Evolutionary conservation across 2,329 filamentous ascomycete genomes (phyloP).

Genomic region (Aspergillus felis): DNA sequence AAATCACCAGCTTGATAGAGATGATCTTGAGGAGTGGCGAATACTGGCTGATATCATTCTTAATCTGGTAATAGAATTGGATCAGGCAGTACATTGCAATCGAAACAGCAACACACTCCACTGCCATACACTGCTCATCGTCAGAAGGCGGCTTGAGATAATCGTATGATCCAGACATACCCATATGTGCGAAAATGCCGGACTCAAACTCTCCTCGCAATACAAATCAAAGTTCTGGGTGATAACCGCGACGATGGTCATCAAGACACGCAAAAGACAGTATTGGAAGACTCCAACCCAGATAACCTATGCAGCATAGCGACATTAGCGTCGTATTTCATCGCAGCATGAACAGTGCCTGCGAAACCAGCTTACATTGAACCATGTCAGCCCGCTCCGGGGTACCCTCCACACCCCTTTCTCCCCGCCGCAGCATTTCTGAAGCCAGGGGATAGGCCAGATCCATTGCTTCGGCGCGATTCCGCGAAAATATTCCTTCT

Average conservation of each 20-base stretch:
- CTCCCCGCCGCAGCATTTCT: slow-evolving; percentile 66
- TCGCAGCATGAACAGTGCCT: background rate
- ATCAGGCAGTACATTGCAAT: slow-evolving; percentile 87
- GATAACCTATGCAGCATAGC: slow-evolving; percentile 37
- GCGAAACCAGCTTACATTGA: slow-evolving; percentile 57
- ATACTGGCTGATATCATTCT: slow-evolving; percentile 63
- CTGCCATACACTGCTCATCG: slow-evolving; percentile 52
- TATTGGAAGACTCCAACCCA: slow-evolving; percentile 84
- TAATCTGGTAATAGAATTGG: slow-evolving; percentile 80
- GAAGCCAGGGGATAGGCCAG: slow-evolving; percentile 66
- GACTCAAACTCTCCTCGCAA: slow-evolving; percentile 73
- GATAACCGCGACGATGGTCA: slow-evolving; percentile 73
- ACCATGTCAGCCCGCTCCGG: slow-evolving; percentile 79
- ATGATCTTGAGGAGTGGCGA: slow-evolving; percentile 74
- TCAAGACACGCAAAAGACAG: slow-evolving; percentile 73
- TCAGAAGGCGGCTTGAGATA: slow-evolving; percentile 4
- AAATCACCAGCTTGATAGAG: slow-evolving; percentile 87
- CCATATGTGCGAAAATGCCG: slow-evolving; percentile 81
- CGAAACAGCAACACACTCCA: slow-evolving; percentile 69
- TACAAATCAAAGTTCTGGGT: slow-evolving; percentile 67
- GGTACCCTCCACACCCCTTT: slow-evolving; percentile 70
- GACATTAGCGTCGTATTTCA: background rate
- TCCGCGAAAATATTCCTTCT: slow-evolving; percentile 75
- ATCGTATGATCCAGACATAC: slow-evolving; percentile 45
- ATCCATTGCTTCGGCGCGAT: slow-evolving; percentile 70